A percentile compares a stretch with the other conserved stretches of the same genome.
These are phyloP conservation scores for Scheffersomyces spartinae DNA, from an alignment of 805 yeast species.

Conservation along the genomic window DNA sequence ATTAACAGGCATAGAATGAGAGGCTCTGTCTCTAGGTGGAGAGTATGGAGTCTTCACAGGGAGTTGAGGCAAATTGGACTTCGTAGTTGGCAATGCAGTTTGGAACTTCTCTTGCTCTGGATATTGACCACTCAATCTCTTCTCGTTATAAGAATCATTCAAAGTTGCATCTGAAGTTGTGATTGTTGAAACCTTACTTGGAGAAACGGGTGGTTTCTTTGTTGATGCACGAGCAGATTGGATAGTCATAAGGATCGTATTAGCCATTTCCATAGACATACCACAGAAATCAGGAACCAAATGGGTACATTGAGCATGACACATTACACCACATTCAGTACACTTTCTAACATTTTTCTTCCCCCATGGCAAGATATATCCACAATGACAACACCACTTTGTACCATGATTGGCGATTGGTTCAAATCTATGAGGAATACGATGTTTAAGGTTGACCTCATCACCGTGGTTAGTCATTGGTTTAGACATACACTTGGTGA, in stretches of 20 bases:
- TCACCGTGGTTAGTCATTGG: too few relatives aligned
- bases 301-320: slow-evolving; percentile 87
- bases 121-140: too few relatives aligned
- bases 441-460: slow-evolving; percentile 79
- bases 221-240: too few relatives aligned
- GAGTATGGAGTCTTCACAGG: too few relatives aligned
- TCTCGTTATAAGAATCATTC: too few relatives aligned
- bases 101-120: too few relatives aligned
- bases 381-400: slow-evolving; percentile 99
- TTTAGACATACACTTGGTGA: slow-evolving; percentile 74
- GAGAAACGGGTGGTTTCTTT: slow-evolving; percentile 11
- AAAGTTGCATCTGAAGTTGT: slow-evolving; percentile 1
- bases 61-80: too few relatives aligned
- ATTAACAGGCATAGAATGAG: too few relatives aligned
- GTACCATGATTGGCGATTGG: slow-evolving; percentile 90
- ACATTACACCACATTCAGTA: slow-evolving; percentile 87
- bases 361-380: slow-evolving; percentile 92
- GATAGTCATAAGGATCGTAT: slow-evolving; percentile 75
- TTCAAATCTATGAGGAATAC: slow-evolving; percentile 94
- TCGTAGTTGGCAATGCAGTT: too few relatives aligned
- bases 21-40: too few relatives aligned
- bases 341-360: slow-evolving; percentile 87
- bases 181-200: slow-evolving; percentile 3
- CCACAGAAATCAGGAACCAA: slow-evolving; percentile 98
- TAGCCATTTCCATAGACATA: slow-evolving; percentile 95